These are phyloP conservation scores for Fusarium incarnatum DNA, from an alignment of 2,329 filamentous ascomycete species.

Conservation along the genomic window DNA sequence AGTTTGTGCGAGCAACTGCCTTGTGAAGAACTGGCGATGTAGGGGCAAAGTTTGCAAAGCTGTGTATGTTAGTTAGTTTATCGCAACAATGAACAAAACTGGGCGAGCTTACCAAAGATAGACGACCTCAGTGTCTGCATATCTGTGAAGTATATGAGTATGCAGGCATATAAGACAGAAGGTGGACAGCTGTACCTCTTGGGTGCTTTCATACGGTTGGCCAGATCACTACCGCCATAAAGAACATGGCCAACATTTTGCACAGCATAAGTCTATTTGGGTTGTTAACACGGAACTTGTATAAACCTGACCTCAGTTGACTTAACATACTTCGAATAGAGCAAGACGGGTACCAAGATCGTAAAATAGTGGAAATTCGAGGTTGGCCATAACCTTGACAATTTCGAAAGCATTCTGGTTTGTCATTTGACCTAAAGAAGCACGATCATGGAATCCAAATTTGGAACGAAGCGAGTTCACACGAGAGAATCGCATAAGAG, in stretches of 20 bases:
- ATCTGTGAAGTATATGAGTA: conserved; percentile 45
- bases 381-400: conserved; percentile 49
- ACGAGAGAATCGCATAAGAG: conserved; percentile 52
- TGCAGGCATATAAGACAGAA: neutral
- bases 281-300: conserved; percentile 1
- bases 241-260: conserved; percentile 54
- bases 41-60: conserved; percentile 49
- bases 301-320: neutral
- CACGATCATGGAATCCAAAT: conserved; percentile 51
- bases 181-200: conserved; percentile 50
- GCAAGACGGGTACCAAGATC: conserved; percentile 54
- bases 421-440: conserved; percentile 56
- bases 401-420: conserved; percentile 60
- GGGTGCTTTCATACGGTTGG: conserved; percentile 46
- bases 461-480: conserved; percentile 47
- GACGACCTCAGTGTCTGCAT: conserved; percentile 56
- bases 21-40: conserved; percentile 49
- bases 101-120: conserved; percentile 50
- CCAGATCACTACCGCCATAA: conserved; percentile 52
- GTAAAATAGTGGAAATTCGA: conserved; percentile 56
- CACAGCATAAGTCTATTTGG: conserved; percentile 54
- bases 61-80: conserved; percentile 17
- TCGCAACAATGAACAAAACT: neutral
- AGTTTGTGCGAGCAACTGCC: conserved; percentile 56
- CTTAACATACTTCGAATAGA: conserved; percentile 53